These are phyloP conservation scores for Paecilomyces variotii DNA, from an alignment of 2,329 filamentous ascomycete species.

Conservation along the genomic window DNA sequence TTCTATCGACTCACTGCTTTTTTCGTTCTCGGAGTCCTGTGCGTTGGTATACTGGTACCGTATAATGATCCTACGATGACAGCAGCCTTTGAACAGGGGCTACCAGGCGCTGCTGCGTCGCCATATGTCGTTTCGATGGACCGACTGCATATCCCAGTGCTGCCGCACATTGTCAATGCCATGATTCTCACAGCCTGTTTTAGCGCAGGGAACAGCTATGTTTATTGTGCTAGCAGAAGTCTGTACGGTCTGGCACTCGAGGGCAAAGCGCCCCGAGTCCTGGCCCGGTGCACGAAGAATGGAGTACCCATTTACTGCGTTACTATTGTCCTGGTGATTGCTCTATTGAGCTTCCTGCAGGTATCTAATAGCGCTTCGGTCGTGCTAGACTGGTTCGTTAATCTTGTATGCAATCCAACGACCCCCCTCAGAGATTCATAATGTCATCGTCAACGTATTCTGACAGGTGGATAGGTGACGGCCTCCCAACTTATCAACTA, in stretches of 20 bases:
- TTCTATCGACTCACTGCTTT: constrained; percentile 71
- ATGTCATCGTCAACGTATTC: background rate
- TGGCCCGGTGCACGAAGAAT: constrained; percentile 52
- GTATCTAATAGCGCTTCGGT: constrained; percentile 57
- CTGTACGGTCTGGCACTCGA: constrained; percentile 62
- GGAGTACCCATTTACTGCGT: constrained; percentile 73
- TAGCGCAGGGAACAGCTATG: constrained; percentile 60
- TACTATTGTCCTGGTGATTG: constrained; percentile 55
- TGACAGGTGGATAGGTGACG: constrained; percentile 44
- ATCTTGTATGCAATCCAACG: constrained; percentile 37
- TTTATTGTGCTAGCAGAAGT: constrained; percentile 61
- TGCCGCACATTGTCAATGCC: constrained; percentile 67
- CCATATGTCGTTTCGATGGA: constrained; percentile 64
- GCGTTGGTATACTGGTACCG: constrained; percentile 63
- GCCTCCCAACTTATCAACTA: constrained; percentile 70
- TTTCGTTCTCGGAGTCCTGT: constrained; percentile 66
- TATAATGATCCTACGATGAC: constrained; percentile 57
- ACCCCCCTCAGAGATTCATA: background rate
- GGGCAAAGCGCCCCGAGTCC: constrained; percentile 60
- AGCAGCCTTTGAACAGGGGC: constrained; percentile 50
- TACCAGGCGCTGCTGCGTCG: constrained; percentile 61
- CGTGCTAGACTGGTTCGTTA: constrained; percentile 66
- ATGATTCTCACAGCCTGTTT: constrained; percentile 62
- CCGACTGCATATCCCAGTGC: constrained; percentile 51
- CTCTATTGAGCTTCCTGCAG: constrained; percentile 66